Evolutionary conservation across 208 protist genomes (phyloP), one percentile per base, ranked within the genome.

Genomic region (Trypanosoma congolense): DNA sequence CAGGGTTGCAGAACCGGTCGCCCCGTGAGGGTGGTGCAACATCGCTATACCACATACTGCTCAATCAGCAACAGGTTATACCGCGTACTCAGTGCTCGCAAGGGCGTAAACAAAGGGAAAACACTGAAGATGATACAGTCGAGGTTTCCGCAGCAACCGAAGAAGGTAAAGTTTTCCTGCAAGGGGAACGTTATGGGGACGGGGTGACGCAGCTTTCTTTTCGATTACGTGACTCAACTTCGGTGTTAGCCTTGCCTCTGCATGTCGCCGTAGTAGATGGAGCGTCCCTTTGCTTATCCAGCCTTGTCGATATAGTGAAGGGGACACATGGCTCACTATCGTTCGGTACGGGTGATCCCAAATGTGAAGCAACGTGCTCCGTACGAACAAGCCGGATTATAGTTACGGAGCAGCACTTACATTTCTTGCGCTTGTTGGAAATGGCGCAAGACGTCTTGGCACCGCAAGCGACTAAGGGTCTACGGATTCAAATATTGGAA

Each of bases 401-500:
- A 24, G 31, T 93, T 3, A 53, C 73, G 12, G 59, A 70, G 30
- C 71, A 76, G 55, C 61, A 73, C 12, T 56, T 91, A 4, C 49
- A 56, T 9, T 41, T 86, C 14, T 43, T 93, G 12, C 74, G 87
- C 0, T 42, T 80, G 66, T 54, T 93, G 3, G 83, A 93, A 70
- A 80, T 73, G 67, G 65, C 69, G 21, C 82, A 91, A 35, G 83
- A 93, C 45, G 65, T 55, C 18, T 51, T 90, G 30, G 47, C 56
- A 3, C 57, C 48, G 6, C 29, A 40, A 46, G 42, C 56, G n/a
- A 49, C 83, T 28, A 30, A 42, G 14, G 0, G 22, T 14, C 44
- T 88, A 21, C 74, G 68, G 8, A 77, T 91, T 28, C 83, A 89
- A 70, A 55, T 93, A 16, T 52, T 93, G n/a, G 67, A 75, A 1